phyloP scores from a whole-genome alignment of 169 alveolate genomes.

The Toxoplasma gondii region DNA sequence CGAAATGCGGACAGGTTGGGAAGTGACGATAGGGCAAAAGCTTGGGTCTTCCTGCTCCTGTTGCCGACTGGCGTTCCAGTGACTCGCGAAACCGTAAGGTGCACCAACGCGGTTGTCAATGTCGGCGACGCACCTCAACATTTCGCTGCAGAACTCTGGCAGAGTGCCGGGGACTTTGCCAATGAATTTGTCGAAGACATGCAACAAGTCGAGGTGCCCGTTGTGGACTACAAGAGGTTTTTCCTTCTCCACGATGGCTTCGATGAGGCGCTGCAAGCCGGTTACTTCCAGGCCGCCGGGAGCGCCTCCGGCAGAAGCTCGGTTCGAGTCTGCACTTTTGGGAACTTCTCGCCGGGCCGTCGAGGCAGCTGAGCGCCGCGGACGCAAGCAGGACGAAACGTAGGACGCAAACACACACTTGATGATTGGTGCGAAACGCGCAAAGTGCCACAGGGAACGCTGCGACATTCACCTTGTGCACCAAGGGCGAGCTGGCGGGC shows the following conservation, averaged over 20 bases:
- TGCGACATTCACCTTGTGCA: too few relatives aligned
- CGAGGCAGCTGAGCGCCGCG: neutral
- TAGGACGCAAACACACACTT: too few relatives aligned
- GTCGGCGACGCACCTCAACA: slow-evolving; percentile 8
- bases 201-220: slow-evolving; percentile 77
- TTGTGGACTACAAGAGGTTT: slow-evolving; percentile 80
- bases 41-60: too few relatives aligned
- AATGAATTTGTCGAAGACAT: slow-evolving; percentile 74
- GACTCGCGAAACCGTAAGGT: too few relatives aligned
- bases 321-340: neutral
- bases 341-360: neutral
- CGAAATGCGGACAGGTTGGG: too few relatives aligned
- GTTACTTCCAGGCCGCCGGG: slow-evolving; percentile 33
- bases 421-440: too few relatives aligned
- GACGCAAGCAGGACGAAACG: neutral
- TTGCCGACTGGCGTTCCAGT: too few relatives aligned
- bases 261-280: slow-evolving; percentile 72
- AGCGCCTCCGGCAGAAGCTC: neutral
- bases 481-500: too few relatives aligned
- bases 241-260: slow-evolving; percentile 67
- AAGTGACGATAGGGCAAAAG: too few relatives aligned
- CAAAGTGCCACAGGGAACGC: too few relatives aligned
- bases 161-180: slow-evolving; percentile 72
- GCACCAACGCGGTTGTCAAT: too few relatives aligned
- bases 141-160: slow-evolving; percentile 55